Evolutionary conservation across 495 filamentous ascomycete genomes (phyloP).

Genomic region (Xylaria acuta): DNA sequence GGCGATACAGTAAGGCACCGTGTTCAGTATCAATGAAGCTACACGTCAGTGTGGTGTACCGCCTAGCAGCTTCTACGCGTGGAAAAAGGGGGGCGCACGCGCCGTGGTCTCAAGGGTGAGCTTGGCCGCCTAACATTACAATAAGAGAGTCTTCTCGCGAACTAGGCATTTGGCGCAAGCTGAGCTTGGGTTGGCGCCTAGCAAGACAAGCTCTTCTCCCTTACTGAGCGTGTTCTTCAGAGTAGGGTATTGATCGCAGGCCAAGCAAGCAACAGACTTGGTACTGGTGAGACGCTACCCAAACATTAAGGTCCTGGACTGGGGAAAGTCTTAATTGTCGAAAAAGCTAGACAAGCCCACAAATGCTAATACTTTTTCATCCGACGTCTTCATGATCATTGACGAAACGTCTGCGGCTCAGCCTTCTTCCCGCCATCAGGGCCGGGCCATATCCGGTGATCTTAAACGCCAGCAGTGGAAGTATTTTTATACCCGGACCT

Average conservation of each 20-base stretch:
- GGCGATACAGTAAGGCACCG: neutral
- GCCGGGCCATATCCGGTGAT: conserved; percentile 8
- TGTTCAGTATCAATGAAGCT: neutral
- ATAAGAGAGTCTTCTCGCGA: neutral
- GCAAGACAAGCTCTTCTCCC: neutral
- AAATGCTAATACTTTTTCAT: neutral
- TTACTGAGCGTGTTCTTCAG: neutral
- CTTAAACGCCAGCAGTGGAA: conserved; percentile 2
- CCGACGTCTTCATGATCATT: neutral
- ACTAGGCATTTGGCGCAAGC: neutral
- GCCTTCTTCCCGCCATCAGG: neutral
- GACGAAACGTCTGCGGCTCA: neutral
- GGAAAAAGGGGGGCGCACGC: conserved; percentile 8
- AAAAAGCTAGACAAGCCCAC: neutral
- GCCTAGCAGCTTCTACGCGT: neutral
- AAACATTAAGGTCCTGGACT: neutral
- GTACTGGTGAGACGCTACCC: neutral
- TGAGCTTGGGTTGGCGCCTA: neutral
- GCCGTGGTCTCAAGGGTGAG: neutral
- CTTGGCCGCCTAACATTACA: neutral
- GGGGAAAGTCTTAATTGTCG: neutral
- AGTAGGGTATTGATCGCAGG: neutral
- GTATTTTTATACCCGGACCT: conserved; percentile 8
- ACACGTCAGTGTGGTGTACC: neutral
- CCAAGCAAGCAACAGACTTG: neutral